Percentiles rank a stretch among this genome's conserved stretches.
Evolutionary conservation across 2,329 filamentous ascomycete genomes (phyloP).

Genomic region (Colletotrichum sublineola): DNA sequence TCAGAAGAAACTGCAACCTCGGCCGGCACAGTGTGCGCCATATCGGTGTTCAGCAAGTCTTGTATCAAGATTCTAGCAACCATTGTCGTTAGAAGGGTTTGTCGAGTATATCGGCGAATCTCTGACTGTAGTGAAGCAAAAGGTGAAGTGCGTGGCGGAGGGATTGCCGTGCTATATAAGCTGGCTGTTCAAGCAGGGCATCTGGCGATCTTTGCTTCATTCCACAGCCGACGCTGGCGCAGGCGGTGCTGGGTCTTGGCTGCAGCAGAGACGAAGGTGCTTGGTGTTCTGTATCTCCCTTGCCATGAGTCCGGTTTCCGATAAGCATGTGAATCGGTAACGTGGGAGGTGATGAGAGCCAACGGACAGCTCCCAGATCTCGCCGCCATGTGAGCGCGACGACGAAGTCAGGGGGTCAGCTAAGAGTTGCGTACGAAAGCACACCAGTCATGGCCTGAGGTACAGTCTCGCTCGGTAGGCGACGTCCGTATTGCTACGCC

Average conservation of each 20-base stretch:
- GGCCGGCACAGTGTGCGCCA: neutral
- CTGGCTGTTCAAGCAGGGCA: neutral
- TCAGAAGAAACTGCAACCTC: neutral
- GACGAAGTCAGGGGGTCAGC: neutral
- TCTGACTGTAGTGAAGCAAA: slow-evolving; percentile 1
- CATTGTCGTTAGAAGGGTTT: slow-evolving; percentile 4
- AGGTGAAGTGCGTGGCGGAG: slow-evolving; percentile 11
- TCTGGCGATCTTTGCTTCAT: neutral
- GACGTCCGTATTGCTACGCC: neutral
- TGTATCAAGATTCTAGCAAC: slow-evolving; percentile 11
- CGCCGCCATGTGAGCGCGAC: neutral
- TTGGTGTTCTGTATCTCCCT: neutral
- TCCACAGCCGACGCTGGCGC: too few relatives aligned
- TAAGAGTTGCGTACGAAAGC: neutral
- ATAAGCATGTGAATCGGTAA: neutral
- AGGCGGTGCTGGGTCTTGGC: neutral
- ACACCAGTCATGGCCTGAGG: neutral
- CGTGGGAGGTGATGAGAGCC: slow-evolving; percentile 4
- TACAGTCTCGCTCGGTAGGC: neutral
- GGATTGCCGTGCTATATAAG: slow-evolving; percentile 6
- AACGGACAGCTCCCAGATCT: neutral
- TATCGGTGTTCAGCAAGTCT: neutral
- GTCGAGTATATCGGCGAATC: slow-evolving; percentile 1
- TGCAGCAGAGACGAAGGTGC: neutral
- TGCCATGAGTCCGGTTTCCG: neutral